A percentile compares a stretch with the other conserved stretches of the same genome.
Conservation (phyloP, 176 grass and related monocot species). For the Triticum turgidum region DNA sequence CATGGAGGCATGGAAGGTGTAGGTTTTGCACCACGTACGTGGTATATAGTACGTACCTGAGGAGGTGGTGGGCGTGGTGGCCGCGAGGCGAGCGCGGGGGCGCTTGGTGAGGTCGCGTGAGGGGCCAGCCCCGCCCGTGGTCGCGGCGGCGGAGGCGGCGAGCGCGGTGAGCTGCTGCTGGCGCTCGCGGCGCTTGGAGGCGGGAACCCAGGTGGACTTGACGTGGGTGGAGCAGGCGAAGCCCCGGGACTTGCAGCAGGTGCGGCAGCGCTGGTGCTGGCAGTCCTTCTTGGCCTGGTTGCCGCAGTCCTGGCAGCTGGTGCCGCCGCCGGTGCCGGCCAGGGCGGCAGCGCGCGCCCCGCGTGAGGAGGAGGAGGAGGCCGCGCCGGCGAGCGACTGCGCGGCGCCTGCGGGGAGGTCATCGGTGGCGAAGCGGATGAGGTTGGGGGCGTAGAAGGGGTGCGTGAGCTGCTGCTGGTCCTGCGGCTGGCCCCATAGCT, state of each 20-base stretch:
- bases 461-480: constrained; percentile 41
- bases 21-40: background rate
- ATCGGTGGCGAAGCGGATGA: constrained; percentile 77
- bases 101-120: constrained; percentile 55
- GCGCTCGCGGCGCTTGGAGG: constrained; percentile 81
- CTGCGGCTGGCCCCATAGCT: constrained; percentile 83
- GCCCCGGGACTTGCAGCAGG: constrained; percentile 96
- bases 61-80: constrained; percentile 40
- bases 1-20: background rate
- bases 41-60: constrained; percentile 45
- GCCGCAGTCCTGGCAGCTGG: constrained; percentile 97
- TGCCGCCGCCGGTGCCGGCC: constrained; percentile 2
- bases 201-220: constrained; percentile 95
- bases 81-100: constrained; percentile 17
- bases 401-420: constrained; percentile 18
- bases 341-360: background rate
- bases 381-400: constrained; percentile 33
- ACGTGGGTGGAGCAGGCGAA: constrained; percentile 73
- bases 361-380: constrained; percentile 29
- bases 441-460: constrained; percentile 57
- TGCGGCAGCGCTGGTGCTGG: constrained; percentile 73
- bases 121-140: constrained; percentile 23
- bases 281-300: constrained; percentile 99
- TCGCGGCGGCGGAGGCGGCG: constrained; percentile 23
- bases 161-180: constrained; percentile 62